phyloP scores from a whole-genome alignment of 805 yeast genomes.

The Priceomyces carsonii region DNA sequence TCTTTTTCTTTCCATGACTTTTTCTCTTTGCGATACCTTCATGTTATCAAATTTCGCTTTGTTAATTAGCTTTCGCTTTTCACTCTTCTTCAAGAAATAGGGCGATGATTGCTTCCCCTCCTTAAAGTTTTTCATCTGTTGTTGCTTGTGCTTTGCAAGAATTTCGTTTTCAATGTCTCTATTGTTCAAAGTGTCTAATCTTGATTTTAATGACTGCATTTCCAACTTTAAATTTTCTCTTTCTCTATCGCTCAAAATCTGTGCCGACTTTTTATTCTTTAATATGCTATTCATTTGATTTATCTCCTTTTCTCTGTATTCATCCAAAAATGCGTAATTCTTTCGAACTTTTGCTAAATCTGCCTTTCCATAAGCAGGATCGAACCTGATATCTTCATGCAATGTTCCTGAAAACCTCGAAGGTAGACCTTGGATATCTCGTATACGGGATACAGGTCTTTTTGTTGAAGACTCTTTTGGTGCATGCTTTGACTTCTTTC shows the following conservation, averaged over 20 bases:
- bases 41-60: slow-evolving; percentile 75
- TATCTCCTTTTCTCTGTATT: slow-evolving; percentile 77
- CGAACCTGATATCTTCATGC: slow-evolving; percentile 85
- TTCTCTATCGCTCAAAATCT: slow-evolving; percentile 44
- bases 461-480: slow-evolving; percentile 81
- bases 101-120: slow-evolving; percentile 51
- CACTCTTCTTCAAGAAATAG: slow-evolving; percentile 66
- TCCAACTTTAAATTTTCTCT: slow-evolving; percentile 52
- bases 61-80: slow-evolving; percentile 70
- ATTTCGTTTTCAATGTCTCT: slow-evolving; percentile 75
- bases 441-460: slow-evolving; percentile 62
- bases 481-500: slow-evolving; percentile 69
- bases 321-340: slow-evolving; percentile 83
- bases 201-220: slow-evolving; percentile 65
- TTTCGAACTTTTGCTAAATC: slow-evolving; percentile 66
- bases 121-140: slow-evolving; percentile 47
- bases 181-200: slow-evolving; percentile 66
- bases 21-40: slow-evolving; percentile 72
- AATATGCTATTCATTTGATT: slow-evolving; percentile 55
- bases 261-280: slow-evolving; percentile 51
- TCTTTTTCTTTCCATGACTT: slow-evolving; percentile 84
- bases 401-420: slow-evolving; percentile 40
- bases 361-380: slow-evolving; percentile 84
- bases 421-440: slow-evolving; percentile 73
- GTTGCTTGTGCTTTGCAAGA: slow-evolving; percentile 56